Base-by-base conservation (phyloP, 2,329 filamentous ascomycete genomes). In the Lecanicillium sp. region DNA sequence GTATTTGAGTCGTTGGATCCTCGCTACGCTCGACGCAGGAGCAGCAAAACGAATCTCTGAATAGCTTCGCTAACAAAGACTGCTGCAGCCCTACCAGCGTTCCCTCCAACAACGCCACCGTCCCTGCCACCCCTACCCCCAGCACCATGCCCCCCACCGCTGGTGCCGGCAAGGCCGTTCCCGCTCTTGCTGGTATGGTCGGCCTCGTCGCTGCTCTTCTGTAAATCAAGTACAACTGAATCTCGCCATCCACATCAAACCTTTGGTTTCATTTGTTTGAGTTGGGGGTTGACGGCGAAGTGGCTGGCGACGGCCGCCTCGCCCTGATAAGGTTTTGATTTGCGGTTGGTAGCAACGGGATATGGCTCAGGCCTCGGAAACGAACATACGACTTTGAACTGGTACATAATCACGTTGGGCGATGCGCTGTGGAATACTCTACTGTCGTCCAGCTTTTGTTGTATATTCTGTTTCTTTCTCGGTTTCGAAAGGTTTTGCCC, bases 101-200 rank as follows among this genome's bases (percentile, higher is more conserved):
- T 46, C 39, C 44, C 48, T 56, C 58, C 58, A 62, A 63, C 65
- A 68, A 64, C 67, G 66, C 62, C 57, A 61, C 63, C 52, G 47
- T 64, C 52, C 58, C 59, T 42, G 60, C 58, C 42, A 56, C 56
- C 40, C 46, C 56, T 47, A 58, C 56, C 43, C 57, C 55, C 52
- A 49, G 53, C 48, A 52, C 53, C 37, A 59, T 60, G 49, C 57
- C 64, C 43, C 52, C 60, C 52, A 75, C 77, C 48, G 75, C 73
- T 54, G 75, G 72, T 67, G 79, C 77, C 54, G 74, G 69, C 71
- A 78, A 77, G 71, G 67, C 67, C 55, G 72, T 73, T 56, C 79
- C 74, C 52, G 76, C 70, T 56, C 74, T 83, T 58, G 79, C 76
- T 57, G 79, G 74, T 71, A 63, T 81, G 57, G 69, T 82, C 63